Evolutionary conservation across 805 yeast species (phyloP).

Genomic region (Candida tibetensis): DNA sequence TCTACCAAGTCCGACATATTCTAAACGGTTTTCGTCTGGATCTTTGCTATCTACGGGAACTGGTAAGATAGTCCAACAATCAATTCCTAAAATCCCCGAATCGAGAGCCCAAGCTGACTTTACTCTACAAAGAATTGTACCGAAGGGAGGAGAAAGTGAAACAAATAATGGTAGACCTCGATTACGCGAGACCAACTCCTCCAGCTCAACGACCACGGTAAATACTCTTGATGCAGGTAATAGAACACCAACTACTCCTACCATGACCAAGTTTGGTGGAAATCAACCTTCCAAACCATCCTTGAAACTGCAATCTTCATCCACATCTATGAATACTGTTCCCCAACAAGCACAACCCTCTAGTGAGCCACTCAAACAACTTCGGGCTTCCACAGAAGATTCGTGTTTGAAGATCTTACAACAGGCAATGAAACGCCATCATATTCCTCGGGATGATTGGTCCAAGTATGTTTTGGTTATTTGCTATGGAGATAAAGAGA

Average conservation of each 20-base stretch:
- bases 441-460: constrained; percentile 77
- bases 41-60: constrained; percentile 41
- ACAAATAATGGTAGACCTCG: constrained; percentile 16
- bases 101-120: constrained; percentile 13
- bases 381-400: constrained; percentile 85
- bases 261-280: constrained; percentile 5
- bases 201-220: constrained; percentile 9
- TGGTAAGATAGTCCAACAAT: constrained; percentile 36
- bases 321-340: not conserved
- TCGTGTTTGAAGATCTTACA: constrained; percentile 86
- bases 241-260: constrained; percentile 5
- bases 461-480: constrained; percentile 83
- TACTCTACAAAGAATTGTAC: constrained; percentile 11
- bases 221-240: constrained; percentile 3
- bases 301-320: constrained; percentile 8
- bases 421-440: constrained; percentile 84
- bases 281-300: constrained; percentile 1
- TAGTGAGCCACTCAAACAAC: constrained; percentile 73
- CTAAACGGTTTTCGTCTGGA: constrained; percentile 37
- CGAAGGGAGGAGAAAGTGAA: constrained; percentile 5
- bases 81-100: constrained; percentile 17
- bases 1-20: constrained; percentile 17
- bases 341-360: constrained; percentile 12
- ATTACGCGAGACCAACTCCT: constrained; percentile 22
- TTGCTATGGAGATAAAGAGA: constrained; percentile 86